Evolutionary conservation across 169 alveolate genomes (phyloP).

Genomic region (Eimeria zaria): DNA sequence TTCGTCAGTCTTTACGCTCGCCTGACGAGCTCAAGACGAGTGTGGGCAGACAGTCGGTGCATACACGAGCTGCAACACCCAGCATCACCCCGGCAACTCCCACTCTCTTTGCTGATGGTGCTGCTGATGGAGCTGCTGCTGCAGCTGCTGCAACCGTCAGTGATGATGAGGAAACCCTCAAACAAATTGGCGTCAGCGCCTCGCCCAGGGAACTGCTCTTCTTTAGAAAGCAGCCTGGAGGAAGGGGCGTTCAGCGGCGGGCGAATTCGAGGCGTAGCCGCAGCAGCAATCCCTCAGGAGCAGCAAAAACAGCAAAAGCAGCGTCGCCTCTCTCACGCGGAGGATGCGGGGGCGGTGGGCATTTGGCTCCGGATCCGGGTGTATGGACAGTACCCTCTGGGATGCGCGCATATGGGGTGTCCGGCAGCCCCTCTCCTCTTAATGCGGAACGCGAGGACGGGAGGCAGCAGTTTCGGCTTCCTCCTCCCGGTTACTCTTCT

Average conservation of each 20-base stretch:
- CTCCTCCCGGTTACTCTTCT: neutral
- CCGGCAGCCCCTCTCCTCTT: neutral
- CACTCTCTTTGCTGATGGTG: conserved; percentile 19
- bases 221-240: conserved; percentile 27
- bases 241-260: neutral
- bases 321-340: neutral
- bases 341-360: neutral
- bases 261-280: neutral
- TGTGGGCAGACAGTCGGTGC: neutral
- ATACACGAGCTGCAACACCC: neutral
- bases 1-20: conserved; percentile 31
- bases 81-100: neutral
- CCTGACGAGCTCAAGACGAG: conserved; percentile 20
- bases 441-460: neutral
- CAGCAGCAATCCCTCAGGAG: conserved; percentile 28
- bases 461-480: neutral
- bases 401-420: conserved; percentile 65
- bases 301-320: neutral
- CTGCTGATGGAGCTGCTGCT: too few species aligned
- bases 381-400: conserved; percentile 31
- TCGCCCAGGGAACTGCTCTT: conserved; percentile 55
- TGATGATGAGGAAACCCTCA: conserved; percentile 56
- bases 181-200: neutral
- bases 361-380: neutral
- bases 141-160: neutral